Percentiles rank a stretch among this genome's conserved stretches.
These are phyloP conservation scores for Zoysia pacifica DNA, from an alignment of 176 grass and related monocot genomes.

Conservation along the genomic window DNA sequence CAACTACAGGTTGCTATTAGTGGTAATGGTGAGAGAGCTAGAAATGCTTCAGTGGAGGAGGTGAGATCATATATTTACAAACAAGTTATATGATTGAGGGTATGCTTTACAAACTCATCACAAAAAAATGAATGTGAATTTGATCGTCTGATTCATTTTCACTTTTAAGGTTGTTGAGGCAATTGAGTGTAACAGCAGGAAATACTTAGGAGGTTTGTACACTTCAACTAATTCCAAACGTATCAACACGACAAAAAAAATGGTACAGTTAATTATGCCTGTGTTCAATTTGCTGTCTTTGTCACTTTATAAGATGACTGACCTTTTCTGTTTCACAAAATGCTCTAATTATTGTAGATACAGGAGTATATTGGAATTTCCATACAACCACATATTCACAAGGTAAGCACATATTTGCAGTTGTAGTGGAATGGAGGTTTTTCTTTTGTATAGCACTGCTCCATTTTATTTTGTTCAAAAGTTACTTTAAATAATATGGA, in stretches of 20 bases:
- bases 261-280: constrained; percentile 53
- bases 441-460: background rate
- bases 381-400: constrained; percentile 94
- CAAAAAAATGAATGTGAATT: constrained; percentile 5
- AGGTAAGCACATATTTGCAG: constrained; percentile 48
- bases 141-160: constrained; percentile 15
- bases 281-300: background rate
- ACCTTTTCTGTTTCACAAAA: constrained; percentile 14
- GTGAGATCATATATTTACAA: constrained; percentile 37
- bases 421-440: constrained; percentile 21
- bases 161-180: constrained; percentile 75
- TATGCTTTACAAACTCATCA: background rate
- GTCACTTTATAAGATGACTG: constrained; percentile 23
- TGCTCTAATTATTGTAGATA: constrained; percentile 57
- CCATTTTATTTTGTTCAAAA: background rate
- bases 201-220: constrained; percentile 75
- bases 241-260: constrained; percentile 85
- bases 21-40: constrained; percentile 95
- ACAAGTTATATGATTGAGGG: background rate
- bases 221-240: constrained; percentile 82
- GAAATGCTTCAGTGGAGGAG: constrained; percentile 98
- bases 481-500: too few relatives aligned
- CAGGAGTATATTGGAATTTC: constrained; percentile 89
- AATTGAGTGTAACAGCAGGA: constrained; percentile 63
- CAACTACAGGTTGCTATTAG: constrained; percentile 95